A percentile compares a stretch with the other conserved stretches of the same genome.
Evolutionary conservation across 164 flowering plant genomes (phyloP).

Genomic region (Annona squamosa): DNA sequence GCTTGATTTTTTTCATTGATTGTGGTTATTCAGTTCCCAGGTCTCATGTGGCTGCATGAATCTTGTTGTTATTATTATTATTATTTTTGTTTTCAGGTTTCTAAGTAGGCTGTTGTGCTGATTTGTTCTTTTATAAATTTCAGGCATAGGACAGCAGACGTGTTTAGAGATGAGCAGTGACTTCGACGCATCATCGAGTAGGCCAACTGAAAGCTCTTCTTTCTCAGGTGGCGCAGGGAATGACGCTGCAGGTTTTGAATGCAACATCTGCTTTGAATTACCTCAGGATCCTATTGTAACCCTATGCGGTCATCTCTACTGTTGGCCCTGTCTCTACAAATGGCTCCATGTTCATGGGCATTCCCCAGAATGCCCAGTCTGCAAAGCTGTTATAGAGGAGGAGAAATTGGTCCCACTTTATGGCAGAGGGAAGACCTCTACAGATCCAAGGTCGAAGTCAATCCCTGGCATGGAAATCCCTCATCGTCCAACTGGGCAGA

Average conservation of each 20-base stretch:
- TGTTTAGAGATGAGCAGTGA: conserved; percentile 5
- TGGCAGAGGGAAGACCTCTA: conserved; percentile 54
- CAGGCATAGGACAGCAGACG: neutral
- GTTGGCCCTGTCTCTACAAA: conserved; percentile 79
- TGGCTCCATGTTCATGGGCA: conserved; percentile 67
- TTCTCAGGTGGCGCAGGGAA: conserved; percentile 28
- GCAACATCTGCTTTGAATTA: conserved; percentile 74
- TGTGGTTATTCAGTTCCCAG: neutral
- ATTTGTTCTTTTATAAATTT: neutral
- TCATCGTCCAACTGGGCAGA: conserved; percentile 60
- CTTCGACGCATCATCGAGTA: conserved; percentile 30
- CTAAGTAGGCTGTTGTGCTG: neutral
- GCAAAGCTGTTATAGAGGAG: conserved; percentile 65
- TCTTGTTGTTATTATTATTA: neutral
- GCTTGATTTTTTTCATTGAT: neutral
- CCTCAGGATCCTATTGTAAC: conserved; percentile 82
- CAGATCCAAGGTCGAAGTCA: conserved; percentile 61
- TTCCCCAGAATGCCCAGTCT: conserved; percentile 68
- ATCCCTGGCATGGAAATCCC: conserved; percentile 57
- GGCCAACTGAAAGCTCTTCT: conserved; percentile 35
- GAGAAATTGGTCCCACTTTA: conserved; percentile 72
- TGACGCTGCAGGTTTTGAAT: conserved; percentile 59
- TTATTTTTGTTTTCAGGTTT: neutral
- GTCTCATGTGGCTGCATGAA: neutral
- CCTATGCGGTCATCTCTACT: conserved; percentile 69